Evolutionary conservation across 169 alveolate species (phyloP).

Genomic region (Eimeria praecox): DNA sequence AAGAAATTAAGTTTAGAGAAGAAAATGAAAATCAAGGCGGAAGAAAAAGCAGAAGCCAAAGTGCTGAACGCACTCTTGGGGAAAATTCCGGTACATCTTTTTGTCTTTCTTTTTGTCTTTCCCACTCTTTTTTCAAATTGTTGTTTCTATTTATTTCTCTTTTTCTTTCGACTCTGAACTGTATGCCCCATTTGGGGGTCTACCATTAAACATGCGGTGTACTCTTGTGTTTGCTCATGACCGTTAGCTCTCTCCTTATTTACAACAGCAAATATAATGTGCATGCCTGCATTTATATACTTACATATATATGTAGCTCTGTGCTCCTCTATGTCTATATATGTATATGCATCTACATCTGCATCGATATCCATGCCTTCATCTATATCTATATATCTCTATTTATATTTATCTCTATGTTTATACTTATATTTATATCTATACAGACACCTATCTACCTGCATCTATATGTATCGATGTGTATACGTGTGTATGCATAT

Average conservation of each 20-base stretch:
- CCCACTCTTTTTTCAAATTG: not conserved
- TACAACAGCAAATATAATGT: not conserved
- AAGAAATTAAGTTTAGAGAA: constrained; percentile 80
- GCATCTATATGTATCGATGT: not conserved
- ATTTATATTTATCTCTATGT: too few species aligned
- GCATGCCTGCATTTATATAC: not conserved
- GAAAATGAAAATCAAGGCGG: constrained; percentile 84
- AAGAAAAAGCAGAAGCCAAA: constrained; percentile 86
- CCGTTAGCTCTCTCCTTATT: not conserved
- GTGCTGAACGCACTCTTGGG: constrained; percentile 88
- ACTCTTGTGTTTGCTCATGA: not conserved
- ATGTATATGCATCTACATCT: too few species aligned
- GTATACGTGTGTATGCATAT: too few species aligned
- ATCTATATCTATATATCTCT: too few species aligned
- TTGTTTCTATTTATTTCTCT: not conserved
- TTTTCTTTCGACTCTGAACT: not conserved
- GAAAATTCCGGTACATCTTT: constrained; percentile 81
- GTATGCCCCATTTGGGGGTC: not conserved
- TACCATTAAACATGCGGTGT: not conserved
- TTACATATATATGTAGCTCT: not conserved
- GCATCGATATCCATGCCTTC: too few species aligned
- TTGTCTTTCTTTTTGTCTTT: not conserved
- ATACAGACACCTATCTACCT: not conserved
- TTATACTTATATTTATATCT: too few species aligned
- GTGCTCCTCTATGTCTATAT: not conserved